Base-by-base conservation (phyloP, 2,329 filamentous ascomycete species). In the Ascocoryne sarcoides region DNA sequence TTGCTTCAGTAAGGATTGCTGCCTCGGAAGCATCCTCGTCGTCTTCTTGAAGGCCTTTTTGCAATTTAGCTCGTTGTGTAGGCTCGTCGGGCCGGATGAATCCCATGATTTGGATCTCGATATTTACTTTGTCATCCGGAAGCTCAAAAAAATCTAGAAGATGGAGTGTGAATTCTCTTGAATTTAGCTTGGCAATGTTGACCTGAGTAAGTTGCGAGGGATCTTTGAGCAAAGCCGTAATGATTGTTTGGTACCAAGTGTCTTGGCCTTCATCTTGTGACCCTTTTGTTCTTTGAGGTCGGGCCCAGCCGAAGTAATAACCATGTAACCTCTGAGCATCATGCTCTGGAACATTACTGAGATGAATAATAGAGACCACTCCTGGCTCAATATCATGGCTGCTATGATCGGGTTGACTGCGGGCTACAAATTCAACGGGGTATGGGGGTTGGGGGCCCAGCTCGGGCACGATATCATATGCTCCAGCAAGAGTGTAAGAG, bases 271-370 rank as follows among this genome's bases (percentile, higher is more conserved):
- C 8, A 64, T 37, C 3, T 56, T 55, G 3, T 64, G 61, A 2
- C 54, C 46, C 0, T 51, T 54, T 16, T 61, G 57, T 0, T 57
- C 55, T 0, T 63, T 60, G 1, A 67, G 46, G 2, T 76, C 68
- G 60, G 0, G 70, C 72, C 79, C 80, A 84, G 3, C 76, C 79
- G 29, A 80, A 76, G 51, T 79, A 84, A 5, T 79, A 68, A 0
- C 80, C 81, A 10, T 65, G 61, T 36, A 84, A 64, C 3, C 71
- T 68, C 46, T 72, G 60, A 16, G 67, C 62, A 30, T 81, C 56
- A 23, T 73, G 65, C 18, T 71, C 69, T 0, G 73, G 64, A 0
- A 81, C 63, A 8, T 65, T 67, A 0, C 52, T 51, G 7, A 35
- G 15, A n/a, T 35, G n/a, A 19, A 35, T 18, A n/a, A 19, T 35